Base-by-base conservation (phyloP, 306 rosid species). In the Styphnolobium japonicum region DNA sequence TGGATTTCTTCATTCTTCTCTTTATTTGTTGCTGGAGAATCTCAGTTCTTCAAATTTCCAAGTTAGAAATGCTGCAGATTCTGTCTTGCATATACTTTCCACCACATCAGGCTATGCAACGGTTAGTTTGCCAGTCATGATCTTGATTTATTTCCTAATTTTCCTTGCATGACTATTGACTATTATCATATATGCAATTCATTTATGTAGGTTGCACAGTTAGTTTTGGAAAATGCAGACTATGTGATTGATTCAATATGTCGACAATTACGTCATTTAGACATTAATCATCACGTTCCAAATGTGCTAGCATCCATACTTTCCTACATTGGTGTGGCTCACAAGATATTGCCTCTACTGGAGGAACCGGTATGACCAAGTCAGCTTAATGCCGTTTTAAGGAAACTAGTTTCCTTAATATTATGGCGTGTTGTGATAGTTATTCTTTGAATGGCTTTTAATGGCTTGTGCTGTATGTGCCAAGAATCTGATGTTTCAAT, bases 1-100 rank as follows among this genome's bases (percentile, higher is more conserved):
- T 71, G 97, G 98, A 64, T 94, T 92, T 86, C 97, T 94, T 85
- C 97, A 94, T 86, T 89, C 92, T 31, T 92, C 97, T 66, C 91
- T 94, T 75, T 94, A 94, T 90, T 76, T 92, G 80, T 89, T 94
- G 88, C 92, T 94, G 45, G 97, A 94, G 88, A 90, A 87, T 86
- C 98, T 94, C 75, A 82, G 87, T 84, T 94, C 95, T 80, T 81
- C 88, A 76, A 88, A 83, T 71, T 87, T 72, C 62, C 81, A 76
- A 76, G 94, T 94, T 84, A 88, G 95, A 87, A 90, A 81, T 23
- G 90, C 98, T 42, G 85, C 95, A 12, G 97, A 94, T 88, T 85
- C 88, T 82, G 88, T 86, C 77, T 80, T 94, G 79, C 90, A 87
- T 64, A 66, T 87, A 80, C 80, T 94, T 76, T 90, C 97, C 73